Conservation (phyloP, 1,284 basidiomycete species). For the Sparassis latifolia region DNA sequence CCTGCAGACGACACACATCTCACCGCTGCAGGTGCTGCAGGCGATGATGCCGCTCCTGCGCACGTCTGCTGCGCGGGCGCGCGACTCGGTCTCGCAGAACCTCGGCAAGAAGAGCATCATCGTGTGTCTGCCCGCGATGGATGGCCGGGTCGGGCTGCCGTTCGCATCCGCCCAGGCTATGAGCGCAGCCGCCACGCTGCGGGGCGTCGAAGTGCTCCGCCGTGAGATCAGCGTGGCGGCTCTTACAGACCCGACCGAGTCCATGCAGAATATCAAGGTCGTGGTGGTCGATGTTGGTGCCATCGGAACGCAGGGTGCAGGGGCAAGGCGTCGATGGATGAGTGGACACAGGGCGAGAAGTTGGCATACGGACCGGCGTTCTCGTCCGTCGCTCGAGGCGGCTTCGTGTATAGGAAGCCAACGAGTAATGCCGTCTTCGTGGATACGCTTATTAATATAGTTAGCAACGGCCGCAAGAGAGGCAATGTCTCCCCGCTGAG, state of each 20-base stretch:
- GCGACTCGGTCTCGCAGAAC: slow-evolving; percentile 31
- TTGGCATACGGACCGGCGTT: slow-evolving; percentile 64
- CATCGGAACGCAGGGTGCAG: slow-evolving; percentile 31
- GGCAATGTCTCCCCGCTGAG: too few relatives aligned
- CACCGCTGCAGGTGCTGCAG: slow-evolving; percentile 69
- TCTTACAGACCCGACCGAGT: slow-evolving; percentile 41
- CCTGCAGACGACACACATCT: slow-evolving; percentile 64
- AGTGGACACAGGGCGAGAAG: slow-evolving; percentile 68
- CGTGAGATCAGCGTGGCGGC: slow-evolving; percentile 59
- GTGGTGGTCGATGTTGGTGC: slow-evolving; percentile 64
- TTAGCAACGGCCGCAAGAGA: slow-evolving; percentile 42
- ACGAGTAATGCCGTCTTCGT: slow-evolving; percentile 55
- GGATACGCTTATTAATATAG: slow-evolving; percentile 46
- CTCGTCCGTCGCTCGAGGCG: slow-evolving; percentile 38
- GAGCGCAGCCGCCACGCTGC: slow-evolving; percentile 63
- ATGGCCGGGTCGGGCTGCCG: slow-evolving; percentile 64
- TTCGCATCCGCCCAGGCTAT: slow-evolving; percentile 64
- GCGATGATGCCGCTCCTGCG: slow-evolving; percentile 70
- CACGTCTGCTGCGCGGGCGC: slow-evolving; percentile 44
- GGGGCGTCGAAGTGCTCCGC: slow-evolving; percentile 63
- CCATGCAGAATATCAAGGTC: slow-evolving; percentile 56
- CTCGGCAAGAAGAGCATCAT: slow-evolving; percentile 57
- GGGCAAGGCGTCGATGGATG: slow-evolving; percentile 51
- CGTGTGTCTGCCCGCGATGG: slow-evolving; percentile 63
- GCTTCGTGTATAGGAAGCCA: slow-evolving; percentile 39